Base-by-base conservation (phyloP, 306 rosid species). In the Neltuma alba region DNA sequence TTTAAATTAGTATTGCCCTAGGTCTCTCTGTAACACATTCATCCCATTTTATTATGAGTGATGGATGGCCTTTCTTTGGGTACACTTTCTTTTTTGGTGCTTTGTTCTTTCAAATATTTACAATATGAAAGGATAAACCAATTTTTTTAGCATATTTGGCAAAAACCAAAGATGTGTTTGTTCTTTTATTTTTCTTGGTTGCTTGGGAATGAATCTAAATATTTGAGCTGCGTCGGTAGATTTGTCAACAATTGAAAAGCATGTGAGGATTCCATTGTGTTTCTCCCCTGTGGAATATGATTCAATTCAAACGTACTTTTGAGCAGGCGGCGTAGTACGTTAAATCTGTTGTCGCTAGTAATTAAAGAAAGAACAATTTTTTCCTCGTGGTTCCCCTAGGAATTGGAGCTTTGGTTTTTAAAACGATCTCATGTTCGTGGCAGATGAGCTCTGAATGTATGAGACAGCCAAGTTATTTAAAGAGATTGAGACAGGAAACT, bases 21-120 rank as follows among this genome's bases (percentile, higher is more conserved):
- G 88, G 89, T 82, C 83, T 82, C 50, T 77, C 69, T 72, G 79
- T 83, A 65, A 84, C 80, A 41, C 45, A 81, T 70, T 74, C 87
- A 45, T 71, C 89, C 82, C 85, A 42, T 83, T 80, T 85, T 83
- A 52, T 80, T 27, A 74, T 54, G 78, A 74, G 89, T 87, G 82
- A 31, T 83, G 81, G 27, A 50, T 20, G 86, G 62, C 74, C 81
- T 79, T 76, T 76, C 85, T 82, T 65, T 64, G 78, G 83, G 73
- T 79, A 70, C 82, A 36, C 70, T 83, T 69, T 25, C 67, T 61
- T 30, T 1, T 52, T 78, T 41, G 70, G 28, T 7, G 41, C 7
- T 50, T 73, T 80, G 77, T 80, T 72, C 78, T 57, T 80, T 23
- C 70, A 48, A 73, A 74, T 71, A 31, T 48, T 80, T 62, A 41